A percentile compares a stretch with the other conserved stretches of the same genome.
These are phyloP conservation scores for carrot (Daucus carota) DNA, from an alignment of 129 eudicot species.

Conservation along the genomic window DH1_v3.0 NC_030381.2:22545501-22546000, in stretches of 20 bases:
- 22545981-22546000: not conserved
- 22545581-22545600: not conserved
- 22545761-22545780: constrained; percentile 9
- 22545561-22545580: not conserved
- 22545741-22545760: not conserved
- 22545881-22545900: constrained; percentile 76
- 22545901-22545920: constrained; percentile 87
- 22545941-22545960: constrained; percentile 81
- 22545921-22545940: constrained; percentile 83
- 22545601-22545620: not conserved
- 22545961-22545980: not conserved
- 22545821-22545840: constrained; percentile 1
- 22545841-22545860: constrained; percentile 10
- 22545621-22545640: constrained; percentile 3
- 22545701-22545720: constrained; percentile 57
- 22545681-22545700: constrained; percentile 66
- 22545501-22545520: constrained; percentile 78
- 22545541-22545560: constrained; percentile 19
- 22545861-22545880: constrained; percentile 87
- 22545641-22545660: constrained; percentile 68
- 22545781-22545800: not conserved
- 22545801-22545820: not conserved
- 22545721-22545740: constrained; percentile 47
- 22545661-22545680: constrained; percentile 73
- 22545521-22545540: constrained; percentile 84